These are phyloP conservation scores for Blastobotrys ciferrii DNA, from an alignment of 1,139 yeast genomes.

Conservation along the genomic window DNA sequence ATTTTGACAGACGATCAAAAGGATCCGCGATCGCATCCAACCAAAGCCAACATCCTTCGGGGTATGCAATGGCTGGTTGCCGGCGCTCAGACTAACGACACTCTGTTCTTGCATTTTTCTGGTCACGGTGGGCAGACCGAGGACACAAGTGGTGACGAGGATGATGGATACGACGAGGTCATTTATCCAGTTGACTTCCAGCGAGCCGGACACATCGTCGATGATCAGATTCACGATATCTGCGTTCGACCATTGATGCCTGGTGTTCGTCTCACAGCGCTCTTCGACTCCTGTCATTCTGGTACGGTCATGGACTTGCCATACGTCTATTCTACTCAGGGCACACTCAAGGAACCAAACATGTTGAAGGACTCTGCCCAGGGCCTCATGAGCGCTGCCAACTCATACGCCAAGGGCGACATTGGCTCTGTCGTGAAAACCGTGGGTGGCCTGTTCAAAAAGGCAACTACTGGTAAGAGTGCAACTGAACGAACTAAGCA, in stretches of 20 bases:
- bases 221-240: conserved; percentile 80
- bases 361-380: conserved; percentile 80
- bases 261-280: conserved; percentile 84
- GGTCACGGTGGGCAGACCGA: conserved; percentile 90
- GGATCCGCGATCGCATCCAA: conserved; percentile 66
- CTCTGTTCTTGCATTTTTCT: conserved; percentile 72
- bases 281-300: conserved; percentile 91
- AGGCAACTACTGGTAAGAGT: conserved; percentile 41
- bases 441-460: conserved; percentile 51
- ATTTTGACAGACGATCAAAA: conserved; percentile 73
- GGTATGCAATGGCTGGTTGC: conserved; percentile 91
- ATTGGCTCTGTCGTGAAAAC: conserved; percentile 52
- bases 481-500: conserved; percentile 46
- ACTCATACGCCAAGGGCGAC: conserved; percentile 73
- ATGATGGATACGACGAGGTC: conserved; percentile 83
- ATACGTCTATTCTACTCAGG: conserved; percentile 84
- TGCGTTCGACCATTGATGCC: conserved; percentile 75
- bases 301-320: conserved; percentile 92
- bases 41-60: conserved; percentile 69
- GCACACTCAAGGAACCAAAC: conserved; percentile 86
- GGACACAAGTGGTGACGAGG: conserved; percentile 88
- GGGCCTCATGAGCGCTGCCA: conserved; percentile 69
- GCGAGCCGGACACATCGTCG: conserved; percentile 68
- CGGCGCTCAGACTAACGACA: conserved; percentile 77
- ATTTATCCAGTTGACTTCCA: conserved; percentile 90